Conservation (phyloP, 73 alveolate genomes). For the Symbiodinium natans region DNA sequence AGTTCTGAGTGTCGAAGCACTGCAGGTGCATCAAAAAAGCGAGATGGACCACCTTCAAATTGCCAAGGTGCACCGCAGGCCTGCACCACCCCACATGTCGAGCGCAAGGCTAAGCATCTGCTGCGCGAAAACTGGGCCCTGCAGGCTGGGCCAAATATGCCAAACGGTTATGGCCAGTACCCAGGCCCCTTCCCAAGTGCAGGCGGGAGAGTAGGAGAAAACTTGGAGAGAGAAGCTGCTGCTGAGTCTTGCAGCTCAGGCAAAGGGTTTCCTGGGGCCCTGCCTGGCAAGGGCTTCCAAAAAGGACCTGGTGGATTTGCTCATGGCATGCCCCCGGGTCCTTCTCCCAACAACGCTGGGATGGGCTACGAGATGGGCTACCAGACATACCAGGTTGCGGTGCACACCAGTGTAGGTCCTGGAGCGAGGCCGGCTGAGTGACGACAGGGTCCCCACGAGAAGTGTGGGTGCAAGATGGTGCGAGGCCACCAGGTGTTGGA, state of each 20-base stretch:
- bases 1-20: neutral
- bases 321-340: no score
- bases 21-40: neutral
- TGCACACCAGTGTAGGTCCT: no score
- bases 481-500: neutral
- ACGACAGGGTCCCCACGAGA: no score
- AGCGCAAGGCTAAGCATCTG: neutral
- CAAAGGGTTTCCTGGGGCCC: neutral
- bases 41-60: no score
- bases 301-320: no score
- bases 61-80: no score
- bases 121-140: neutral
- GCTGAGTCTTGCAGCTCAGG: neutral
- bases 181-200: neutral
- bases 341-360: no score
- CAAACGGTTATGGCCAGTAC: neutral
- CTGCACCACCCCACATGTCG: neutral
- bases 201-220: neutral
- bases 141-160: conserved; percentile 8
- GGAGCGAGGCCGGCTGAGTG: no score
- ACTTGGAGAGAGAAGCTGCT: neutral
- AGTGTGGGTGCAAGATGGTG: no score
- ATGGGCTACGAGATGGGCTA: no score
- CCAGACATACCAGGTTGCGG: no score
- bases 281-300: neutral